These are phyloP conservation scores for Aspergillus ostianus DNA, from an alignment of 495 filamentous ascomycete species.

Conservation along the genomic window DNA sequence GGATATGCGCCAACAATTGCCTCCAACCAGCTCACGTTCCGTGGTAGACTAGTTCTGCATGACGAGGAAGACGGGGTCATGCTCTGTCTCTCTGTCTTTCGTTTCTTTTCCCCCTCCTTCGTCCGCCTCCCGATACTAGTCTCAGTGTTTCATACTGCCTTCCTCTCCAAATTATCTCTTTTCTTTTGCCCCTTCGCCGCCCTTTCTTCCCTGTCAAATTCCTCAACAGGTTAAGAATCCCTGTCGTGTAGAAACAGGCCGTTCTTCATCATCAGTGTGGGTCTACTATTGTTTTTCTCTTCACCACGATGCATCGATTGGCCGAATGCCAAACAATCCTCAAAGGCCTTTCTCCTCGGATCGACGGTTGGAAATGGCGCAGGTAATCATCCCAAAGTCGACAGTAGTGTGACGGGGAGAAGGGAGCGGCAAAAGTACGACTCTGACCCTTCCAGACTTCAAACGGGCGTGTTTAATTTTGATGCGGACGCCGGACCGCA, in stretches of 20 bases:
- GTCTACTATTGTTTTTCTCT: not conserved
- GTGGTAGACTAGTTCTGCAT: not conserved
- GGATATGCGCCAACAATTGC: not conserved
- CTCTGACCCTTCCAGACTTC: conserved; percentile 13
- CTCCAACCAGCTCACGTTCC: not conserved
- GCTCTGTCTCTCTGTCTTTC: not conserved
- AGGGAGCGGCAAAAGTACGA: not conserved
- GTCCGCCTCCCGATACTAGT: not conserved
- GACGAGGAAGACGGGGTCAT: not conserved
- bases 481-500: not conserved
- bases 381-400: not conserved
- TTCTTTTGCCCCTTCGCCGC: too few relatives aligned
- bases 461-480: conserved; percentile 8
- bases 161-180: too few relatives aligned
- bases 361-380: not conserved
- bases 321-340: not conserved
- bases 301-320: not conserved
- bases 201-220: too few relatives aligned
- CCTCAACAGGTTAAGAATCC: too few relatives aligned
- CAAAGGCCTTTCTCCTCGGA: not conserved
- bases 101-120: not conserved
- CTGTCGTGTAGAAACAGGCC: too few relatives aligned
- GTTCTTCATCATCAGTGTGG: not conserved
- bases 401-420: not conserved
- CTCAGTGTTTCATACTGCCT: too few relatives aligned